Conservation (phyloP, 2,329 filamentous ascomycete species). For the Trichoderma afroharzianum region DNA sequence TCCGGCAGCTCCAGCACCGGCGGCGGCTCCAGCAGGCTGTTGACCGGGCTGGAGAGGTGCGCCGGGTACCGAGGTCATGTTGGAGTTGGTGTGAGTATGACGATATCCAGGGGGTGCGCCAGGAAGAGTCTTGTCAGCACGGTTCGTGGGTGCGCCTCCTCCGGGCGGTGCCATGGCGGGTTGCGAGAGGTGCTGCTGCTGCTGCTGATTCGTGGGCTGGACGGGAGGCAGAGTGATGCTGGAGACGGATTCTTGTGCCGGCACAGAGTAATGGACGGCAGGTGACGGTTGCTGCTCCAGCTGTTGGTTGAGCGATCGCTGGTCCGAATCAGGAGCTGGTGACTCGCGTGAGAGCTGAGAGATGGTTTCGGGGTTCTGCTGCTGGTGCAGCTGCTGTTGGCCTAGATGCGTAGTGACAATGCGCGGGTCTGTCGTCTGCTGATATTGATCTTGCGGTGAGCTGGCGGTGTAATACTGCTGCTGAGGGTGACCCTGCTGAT, state of each 20-base stretch:
- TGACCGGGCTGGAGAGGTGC: slow-evolving; percentile 24
- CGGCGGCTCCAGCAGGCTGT: neutral
- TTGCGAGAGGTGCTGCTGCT: slow-evolving; percentile 22
- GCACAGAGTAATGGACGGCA: slow-evolving; percentile 36
- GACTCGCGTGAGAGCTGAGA: slow-evolving; percentile 63
- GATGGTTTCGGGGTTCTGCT: slow-evolving; percentile 54
- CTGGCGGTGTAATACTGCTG: slow-evolving; percentile 23
- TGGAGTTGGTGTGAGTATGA: slow-evolving; percentile 48
- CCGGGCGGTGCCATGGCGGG: slow-evolving; percentile 45
- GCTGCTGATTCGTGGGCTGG: slow-evolving; percentile 28
- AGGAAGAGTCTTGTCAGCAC: slow-evolving; percentile 46
- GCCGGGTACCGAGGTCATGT: slow-evolving; percentile 40
- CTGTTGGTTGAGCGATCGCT: slow-evolving; percentile 39
- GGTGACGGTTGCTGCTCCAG: slow-evolving; percentile 41
- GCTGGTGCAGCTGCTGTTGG: slow-evolving; percentile 28
- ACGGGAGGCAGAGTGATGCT: slow-evolving; percentile 28
- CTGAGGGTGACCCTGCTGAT: slow-evolving; percentile 28
- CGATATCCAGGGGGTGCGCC: slow-evolving; percentile 52
- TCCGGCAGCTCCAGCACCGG: slow-evolving; percentile 26
- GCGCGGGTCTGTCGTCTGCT: slow-evolving; percentile 36
- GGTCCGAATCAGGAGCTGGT: slow-evolving; percentile 48
- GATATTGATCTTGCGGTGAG: slow-evolving; percentile 26
- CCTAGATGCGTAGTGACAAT: slow-evolving; percentile 35
- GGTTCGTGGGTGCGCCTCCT: slow-evolving; percentile 41
- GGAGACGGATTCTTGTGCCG: slow-evolving; percentile 34